Base-by-base conservation (phyloP, 2,329 filamentous ascomycete genomes). In the Aureobasidium sp. region DNA sequence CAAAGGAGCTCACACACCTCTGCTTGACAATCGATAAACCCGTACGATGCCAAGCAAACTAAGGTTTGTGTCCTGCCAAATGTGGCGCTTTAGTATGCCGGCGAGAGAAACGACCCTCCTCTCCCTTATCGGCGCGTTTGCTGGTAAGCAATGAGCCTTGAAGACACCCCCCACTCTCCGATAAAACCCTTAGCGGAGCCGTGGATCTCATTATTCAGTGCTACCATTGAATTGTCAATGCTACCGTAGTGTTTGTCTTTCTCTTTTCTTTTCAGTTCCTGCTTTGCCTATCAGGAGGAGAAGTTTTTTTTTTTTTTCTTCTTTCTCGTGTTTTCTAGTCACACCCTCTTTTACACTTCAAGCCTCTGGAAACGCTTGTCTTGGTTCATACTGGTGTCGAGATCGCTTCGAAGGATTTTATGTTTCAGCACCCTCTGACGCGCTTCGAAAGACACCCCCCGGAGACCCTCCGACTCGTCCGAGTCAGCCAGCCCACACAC, bases 401-500 rank as follows among this genome's bases (percentile, higher is more conserved):
- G 55, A 48, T 58, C 55, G 42, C 7, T 8, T 49, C 34, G 34
- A 39, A 59, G 44, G 56, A 49, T 52, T 61, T 51, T 61, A 61
- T 61, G 57, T 52, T 52, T 51, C 57, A 61, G 45, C 36, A 8
- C 14, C 14, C 47, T 61, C 41, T 52, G 57, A 61, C 57, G 47
- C 45, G 36, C 29, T 29, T 8, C 5, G 11, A 60, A 59, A 61
- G 37, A 39, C 8, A 59, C 41, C 36, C 45, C 45, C 47, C 47
- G 44, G 22, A 25, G 34, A 41, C 34, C 56, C 44, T 47, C 31
- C 31, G 31, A 34, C 31, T 34, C 42, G 42, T n/a, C 36, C 47
- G 57, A 61, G 57, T 61, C 57, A 61, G 56, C 56, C n/a, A 52
- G 27, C 31, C 57, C 57, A 41, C 47, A 42, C 56, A 39, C 34